Percentiles rank a stretch among this genome's conserved stretches.
These are phyloP conservation scores for Aphanocladium album DNA, from an alignment of 2,329 filamentous ascomycete species.

Conservation along the genomic window DNA sequence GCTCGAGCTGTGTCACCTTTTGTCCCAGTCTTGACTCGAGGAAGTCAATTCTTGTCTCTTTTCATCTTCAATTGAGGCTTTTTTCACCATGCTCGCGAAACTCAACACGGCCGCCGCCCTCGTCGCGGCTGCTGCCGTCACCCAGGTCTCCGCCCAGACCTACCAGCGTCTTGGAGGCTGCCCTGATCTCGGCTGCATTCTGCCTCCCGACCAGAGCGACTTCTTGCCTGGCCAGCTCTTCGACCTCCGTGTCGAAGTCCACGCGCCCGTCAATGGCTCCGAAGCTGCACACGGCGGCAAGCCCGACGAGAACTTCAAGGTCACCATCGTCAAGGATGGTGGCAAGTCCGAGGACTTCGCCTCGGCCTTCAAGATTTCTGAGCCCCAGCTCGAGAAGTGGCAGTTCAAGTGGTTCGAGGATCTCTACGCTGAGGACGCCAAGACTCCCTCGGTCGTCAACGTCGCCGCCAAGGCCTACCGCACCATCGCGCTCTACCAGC, in stretches of 20 bases:
- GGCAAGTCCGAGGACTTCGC: constrained; percentile 49
- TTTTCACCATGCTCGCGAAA: constrained; percentile 30
- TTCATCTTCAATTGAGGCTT: constrained; percentile 1
- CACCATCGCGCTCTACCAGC: constrained; percentile 68
- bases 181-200: constrained; percentile 53
- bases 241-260: constrained; percentile 77
- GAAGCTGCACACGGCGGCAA: constrained; percentile 65
- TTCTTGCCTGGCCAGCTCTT: constrained; percentile 82
- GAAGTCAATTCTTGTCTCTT: neutral
- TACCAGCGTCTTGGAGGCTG: constrained; percentile 57
- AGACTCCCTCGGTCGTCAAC: constrained; percentile 67
- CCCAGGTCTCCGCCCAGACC: constrained; percentile 47
- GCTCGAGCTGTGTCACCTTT: neutral
- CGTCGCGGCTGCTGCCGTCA: constrained; percentile 26
- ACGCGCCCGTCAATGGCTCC: constrained; percentile 75
- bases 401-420: constrained; percentile 83
- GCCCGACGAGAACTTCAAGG: constrained; percentile 70
- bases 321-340: constrained; percentile 65
- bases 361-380: constrained; percentile 63
- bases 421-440: constrained; percentile 68
- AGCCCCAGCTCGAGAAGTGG: constrained; percentile 75
- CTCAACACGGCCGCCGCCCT: constrained; percentile 28
- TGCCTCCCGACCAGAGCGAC: constrained; percentile 64
- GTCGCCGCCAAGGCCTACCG: constrained; percentile 77
- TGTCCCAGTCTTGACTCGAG: neutral